These are phyloP conservation scores for Zymoseptoria passerinii DNA, from an alignment of 2,329 filamentous ascomycete genomes.

Conservation along the genomic window DNA sequence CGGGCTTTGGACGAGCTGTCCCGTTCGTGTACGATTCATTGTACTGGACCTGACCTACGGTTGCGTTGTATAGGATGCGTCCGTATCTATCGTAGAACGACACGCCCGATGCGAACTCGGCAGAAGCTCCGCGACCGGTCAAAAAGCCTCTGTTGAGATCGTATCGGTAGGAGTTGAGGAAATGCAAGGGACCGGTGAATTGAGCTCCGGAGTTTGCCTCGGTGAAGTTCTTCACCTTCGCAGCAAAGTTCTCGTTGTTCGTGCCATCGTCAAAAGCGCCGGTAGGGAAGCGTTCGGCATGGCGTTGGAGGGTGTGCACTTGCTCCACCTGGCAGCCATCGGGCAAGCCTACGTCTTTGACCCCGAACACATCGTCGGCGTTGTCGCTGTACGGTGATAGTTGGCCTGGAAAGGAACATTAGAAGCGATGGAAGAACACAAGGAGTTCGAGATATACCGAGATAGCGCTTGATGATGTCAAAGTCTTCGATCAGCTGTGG, in stretches of 20 bases:
- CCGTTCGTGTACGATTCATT: constrained; percentile 41
- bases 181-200: constrained; percentile 43
- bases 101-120: constrained; percentile 42
- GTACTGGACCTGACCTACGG: constrained; percentile 42
- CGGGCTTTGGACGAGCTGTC: constrained; percentile 41
- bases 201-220: constrained; percentile 26
- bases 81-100: constrained; percentile 50
- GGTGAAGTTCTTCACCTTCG: constrained; percentile 43
- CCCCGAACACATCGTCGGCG: constrained; percentile 39
- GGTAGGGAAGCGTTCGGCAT: constrained; percentile 47
- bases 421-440: neutral
- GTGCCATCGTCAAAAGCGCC: constrained; percentile 40
- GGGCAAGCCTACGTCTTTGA: constrained; percentile 41
- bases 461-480: neutral
- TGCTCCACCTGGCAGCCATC: constrained; percentile 50
- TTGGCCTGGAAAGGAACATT: constrained; percentile 24
- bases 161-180: constrained; percentile 48
- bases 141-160: constrained; percentile 34
- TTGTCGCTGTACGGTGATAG: constrained; percentile 43
- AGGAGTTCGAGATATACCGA: neutral
- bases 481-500: neutral
- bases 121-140: constrained; percentile 7
- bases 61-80: constrained; percentile 44
- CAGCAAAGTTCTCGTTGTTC: constrained; percentile 42
- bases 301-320: constrained; percentile 47